Conservation (phyloP, 768 basidiomycete species). For the Boletus rubropictus region DNA sequence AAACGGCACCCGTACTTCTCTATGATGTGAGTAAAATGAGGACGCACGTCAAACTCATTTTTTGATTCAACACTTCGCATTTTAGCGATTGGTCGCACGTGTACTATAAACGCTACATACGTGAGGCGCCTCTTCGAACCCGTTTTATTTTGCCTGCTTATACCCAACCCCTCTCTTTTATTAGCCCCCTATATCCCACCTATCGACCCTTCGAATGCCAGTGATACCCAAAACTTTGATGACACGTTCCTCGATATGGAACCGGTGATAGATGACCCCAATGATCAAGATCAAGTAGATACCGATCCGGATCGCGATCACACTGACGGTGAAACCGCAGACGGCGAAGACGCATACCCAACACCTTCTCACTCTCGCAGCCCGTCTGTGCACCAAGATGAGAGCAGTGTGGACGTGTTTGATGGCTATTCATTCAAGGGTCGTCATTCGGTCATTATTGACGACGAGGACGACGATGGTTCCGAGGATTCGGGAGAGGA, state of each 20-base stretch:
- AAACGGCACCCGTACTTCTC: slow-evolving; percentile 94
- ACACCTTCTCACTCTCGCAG: slow-evolving; percentile 78
- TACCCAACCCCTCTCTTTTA: slow-evolving; percentile 9
- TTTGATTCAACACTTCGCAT: slow-evolving; percentile 14
- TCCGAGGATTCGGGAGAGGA: slow-evolving; percentile 32
- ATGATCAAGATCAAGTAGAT: slow-evolving; percentile 56
- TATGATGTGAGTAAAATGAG: slow-evolving; percentile 62
- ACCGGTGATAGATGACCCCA: slow-evolving; percentile 77
- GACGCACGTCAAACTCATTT: slow-evolving; percentile 4
- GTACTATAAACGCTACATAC: slow-evolving; percentile 91
- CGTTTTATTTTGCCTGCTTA: slow-evolving; percentile 8
- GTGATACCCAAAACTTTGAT: slow-evolving; percentile 97
- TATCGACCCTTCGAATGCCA: slow-evolving; percentile 85
- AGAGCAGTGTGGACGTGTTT: slow-evolving; percentile 65
- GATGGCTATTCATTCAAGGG: slow-evolving; percentile 95
- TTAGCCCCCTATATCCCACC: slow-evolving; percentile 89
- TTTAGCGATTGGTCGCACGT: slow-evolving; percentile 89
- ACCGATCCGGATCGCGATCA: slow-evolving; percentile 65
- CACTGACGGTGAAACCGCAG: slow-evolving; percentile 65
- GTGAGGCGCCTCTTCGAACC: slow-evolving; percentile 39
- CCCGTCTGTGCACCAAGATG: slow-evolving; percentile 54
- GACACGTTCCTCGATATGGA: slow-evolving; percentile 96
- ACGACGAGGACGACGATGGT: slow-evolving; percentile 53
- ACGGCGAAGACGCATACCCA: slow-evolving; percentile 71
- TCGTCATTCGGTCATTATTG: slow-evolving; percentile 70